These are phyloP conservation scores for Brasenia schreberi DNA, from an alignment of 164 flowering plant species.

Conservation along the genomic window DNA sequence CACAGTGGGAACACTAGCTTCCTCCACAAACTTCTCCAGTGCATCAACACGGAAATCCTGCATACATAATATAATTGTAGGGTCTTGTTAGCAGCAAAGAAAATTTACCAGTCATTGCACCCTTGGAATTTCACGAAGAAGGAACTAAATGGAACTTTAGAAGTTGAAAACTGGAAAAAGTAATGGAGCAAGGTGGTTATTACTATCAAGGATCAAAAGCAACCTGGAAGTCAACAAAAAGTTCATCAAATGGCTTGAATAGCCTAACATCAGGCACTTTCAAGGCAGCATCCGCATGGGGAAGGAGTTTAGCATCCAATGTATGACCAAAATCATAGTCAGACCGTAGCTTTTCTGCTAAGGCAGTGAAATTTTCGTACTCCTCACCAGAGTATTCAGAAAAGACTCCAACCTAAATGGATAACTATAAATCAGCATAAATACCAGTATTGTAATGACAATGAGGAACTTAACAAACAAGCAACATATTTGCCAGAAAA, in stretches of 20 bases:
- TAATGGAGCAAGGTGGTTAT: too few relatives aligned
- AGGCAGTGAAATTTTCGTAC: slow-evolving; percentile 40
- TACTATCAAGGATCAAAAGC: slow-evolving; percentile 1
- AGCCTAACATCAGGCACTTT: slow-evolving; percentile 55
- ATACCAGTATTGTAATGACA: neutral
- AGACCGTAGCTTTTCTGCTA: slow-evolving; percentile 71
- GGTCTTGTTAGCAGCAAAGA: too few relatives aligned
- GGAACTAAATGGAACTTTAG: too few relatives aligned
- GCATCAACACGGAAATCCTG: slow-evolving; percentile 66
- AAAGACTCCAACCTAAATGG: slow-evolving; percentile 68
- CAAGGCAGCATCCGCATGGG: slow-evolving; percentile 67
- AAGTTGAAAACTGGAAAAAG: too few relatives aligned
- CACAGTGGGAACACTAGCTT: slow-evolving; percentile 50
- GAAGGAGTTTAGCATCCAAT: slow-evolving; percentile 64
- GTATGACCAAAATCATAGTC: slow-evolving; percentile 88
- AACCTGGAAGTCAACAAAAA: slow-evolving; percentile 72
- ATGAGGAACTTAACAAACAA: neutral
- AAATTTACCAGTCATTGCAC: too few relatives aligned
- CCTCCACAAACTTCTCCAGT: slow-evolving; percentile 60
- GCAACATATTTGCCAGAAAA: neutral
- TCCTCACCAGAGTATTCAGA: slow-evolving; percentile 78
- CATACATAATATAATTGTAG: slow-evolving; percentile 2
- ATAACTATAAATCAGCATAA: neutral
- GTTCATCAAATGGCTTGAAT: slow-evolving; percentile 94
- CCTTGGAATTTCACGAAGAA: too few relatives aligned